A percentile compares a stretch with the other conserved stretches of the same genome.
phyloP scores from a whole-genome alignment of 768 basidiomycete genomes.

The Termitomyces sp. region DNA sequence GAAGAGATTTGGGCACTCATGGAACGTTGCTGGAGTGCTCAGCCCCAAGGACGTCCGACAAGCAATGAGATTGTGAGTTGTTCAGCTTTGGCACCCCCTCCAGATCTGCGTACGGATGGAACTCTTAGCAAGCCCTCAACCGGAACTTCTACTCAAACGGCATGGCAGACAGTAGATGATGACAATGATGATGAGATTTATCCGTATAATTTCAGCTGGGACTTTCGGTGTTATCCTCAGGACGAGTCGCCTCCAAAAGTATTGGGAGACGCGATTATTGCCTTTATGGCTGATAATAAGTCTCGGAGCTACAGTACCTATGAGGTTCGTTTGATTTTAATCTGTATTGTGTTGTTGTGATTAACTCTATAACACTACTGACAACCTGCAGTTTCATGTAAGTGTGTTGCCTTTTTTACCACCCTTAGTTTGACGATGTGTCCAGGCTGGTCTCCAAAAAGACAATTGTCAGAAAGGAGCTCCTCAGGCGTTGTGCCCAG shows the following conservation, averaged over 20 bases:
- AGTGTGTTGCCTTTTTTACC: conserved; percentile 14
- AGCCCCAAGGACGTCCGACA: background rate
- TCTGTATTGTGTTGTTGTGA: background rate
- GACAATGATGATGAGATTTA: no score
- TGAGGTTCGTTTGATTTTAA: conserved; percentile 39
- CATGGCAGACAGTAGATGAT: background rate
- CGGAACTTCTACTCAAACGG: no score
- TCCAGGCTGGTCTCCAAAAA: conserved; percentile 58
- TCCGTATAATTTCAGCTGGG: no score
- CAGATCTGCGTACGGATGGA: background rate
- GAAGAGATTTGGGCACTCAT: background rate
- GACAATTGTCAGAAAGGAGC: conserved; percentile 62
- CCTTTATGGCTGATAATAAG: no score
- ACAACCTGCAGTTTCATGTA: conserved; percentile 77
- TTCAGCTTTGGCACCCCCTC: background rate
- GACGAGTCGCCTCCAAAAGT: no score
- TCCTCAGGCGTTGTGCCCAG: conserved; percentile 70
- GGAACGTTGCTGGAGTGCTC: background rate
- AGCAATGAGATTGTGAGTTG: background rate
- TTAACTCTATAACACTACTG: conserved; percentile 53
- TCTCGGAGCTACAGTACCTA: no score
- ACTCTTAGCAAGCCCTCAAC: background rate
- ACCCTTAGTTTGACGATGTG: background rate
- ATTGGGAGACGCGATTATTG: no score
- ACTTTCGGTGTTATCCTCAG: no score